phyloP scores from a whole-genome alignment of 352 stramenopile species.

The Phytophthora pluvialis region DNA sequence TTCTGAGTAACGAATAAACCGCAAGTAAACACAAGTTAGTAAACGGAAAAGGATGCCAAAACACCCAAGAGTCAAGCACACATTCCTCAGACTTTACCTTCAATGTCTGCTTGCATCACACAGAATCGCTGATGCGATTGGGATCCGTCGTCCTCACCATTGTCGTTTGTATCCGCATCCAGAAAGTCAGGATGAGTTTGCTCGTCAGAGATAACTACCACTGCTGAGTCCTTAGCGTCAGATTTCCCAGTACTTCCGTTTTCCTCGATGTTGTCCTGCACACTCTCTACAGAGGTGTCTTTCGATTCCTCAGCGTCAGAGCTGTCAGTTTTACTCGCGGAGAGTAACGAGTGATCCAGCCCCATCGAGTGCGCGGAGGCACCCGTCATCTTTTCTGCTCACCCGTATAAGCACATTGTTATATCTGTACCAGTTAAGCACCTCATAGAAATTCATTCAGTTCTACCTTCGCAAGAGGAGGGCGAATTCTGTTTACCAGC shows the following conservation, averaged over 20 bases:
- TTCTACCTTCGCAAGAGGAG: neutral
- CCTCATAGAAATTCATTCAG: neutral
- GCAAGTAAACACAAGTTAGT: conserved; percentile 8
- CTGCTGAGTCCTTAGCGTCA: conserved; percentile 3
- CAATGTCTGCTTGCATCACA: conserved; percentile 41
- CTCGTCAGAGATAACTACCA: neutral
- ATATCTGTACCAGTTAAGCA: too few relatives aligned
- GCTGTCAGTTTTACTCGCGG: neutral
- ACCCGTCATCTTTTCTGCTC: neutral
- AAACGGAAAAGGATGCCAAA: neutral
- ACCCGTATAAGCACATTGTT: neutral
- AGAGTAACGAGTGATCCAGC: conserved; percentile 1
- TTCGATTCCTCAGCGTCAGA: conserved; percentile 15
- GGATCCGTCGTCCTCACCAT: conserved; percentile 3
- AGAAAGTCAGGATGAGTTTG: neutral
- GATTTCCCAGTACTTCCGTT: neutral
- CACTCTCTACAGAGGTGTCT: neutral
- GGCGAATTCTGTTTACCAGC: neutral
- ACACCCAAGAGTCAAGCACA: too few relatives aligned
- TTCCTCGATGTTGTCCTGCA: neutral
- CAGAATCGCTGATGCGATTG: conserved; percentile 30
- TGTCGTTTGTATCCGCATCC: neutral
- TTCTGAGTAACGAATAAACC: conserved; percentile 2
- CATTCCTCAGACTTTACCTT: conserved; percentile 26
- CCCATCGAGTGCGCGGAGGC: neutral